phyloP scores from a whole-genome alignment of 2,329 filamentous ascomycete species.

The Claviceps quebecensis region DNA sequence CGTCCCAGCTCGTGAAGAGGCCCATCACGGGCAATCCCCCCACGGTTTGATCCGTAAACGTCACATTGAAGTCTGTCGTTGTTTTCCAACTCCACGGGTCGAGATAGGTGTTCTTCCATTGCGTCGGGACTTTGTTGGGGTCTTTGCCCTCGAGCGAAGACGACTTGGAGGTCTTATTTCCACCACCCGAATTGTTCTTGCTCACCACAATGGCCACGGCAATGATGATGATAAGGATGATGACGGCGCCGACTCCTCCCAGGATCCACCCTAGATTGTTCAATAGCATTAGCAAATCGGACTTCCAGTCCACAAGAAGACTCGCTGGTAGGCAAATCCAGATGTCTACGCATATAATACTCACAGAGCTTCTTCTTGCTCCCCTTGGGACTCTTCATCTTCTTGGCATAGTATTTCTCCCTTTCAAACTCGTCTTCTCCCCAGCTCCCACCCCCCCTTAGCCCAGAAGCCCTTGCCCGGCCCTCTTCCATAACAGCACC shows the following conservation, averaged over 20 bases:
- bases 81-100: conserved; percentile 90
- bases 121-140: conserved; percentile 43
- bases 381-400: conserved; percentile 32
- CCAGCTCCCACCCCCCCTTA: conserved; percentile 30
- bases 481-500: conserved; percentile 59
- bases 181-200: conserved; percentile 36
- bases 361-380: conserved; percentile 48
- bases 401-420: conserved; percentile 28
- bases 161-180: conserved; percentile 14
- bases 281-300: conserved; percentile 9
- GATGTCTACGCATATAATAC: conserved; percentile 14
- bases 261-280: conserved; percentile 34
- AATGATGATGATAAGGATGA: conserved; percentile 53
- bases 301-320: too few relatives aligned
- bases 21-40: conserved; percentile 88
- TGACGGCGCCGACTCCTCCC: conserved; percentile 34
- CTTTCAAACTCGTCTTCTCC: conserved; percentile 33
- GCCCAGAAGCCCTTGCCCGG: conserved; percentile 19
- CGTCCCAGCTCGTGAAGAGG: conserved; percentile 72
- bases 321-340: background rate
- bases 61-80: conserved; percentile 83
- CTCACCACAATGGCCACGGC: conserved; percentile 52
- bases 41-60: conserved; percentile 73
- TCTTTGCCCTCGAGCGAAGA: conserved; percentile 35
- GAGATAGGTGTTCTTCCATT: conserved; percentile 60